Evolutionary conservation across 2,329 filamentous ascomycete species (phyloP).

Genomic region (Cryphonectria naterciae): DNA sequence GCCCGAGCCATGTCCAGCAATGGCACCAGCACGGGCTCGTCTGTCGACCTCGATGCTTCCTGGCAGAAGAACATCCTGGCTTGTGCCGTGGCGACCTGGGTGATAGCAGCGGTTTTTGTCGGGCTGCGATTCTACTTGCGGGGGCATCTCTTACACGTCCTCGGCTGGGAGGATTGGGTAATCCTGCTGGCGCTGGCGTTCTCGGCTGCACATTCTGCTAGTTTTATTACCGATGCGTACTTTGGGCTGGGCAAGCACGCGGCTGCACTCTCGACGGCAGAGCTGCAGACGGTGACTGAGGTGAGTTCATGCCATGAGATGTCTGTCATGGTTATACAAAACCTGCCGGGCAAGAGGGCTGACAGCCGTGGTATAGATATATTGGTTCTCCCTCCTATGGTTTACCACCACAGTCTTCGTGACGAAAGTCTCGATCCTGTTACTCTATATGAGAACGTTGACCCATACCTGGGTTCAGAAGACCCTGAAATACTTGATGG

Average conservation of each 20-base stretch:
- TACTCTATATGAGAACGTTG: conserved; percentile 35
- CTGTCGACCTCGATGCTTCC: conserved; percentile 18
- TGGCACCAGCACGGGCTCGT: conserved; percentile 19
- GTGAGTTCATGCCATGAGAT: neutral
- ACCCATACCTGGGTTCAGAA: conserved; percentile 33
- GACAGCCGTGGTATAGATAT: conserved; percentile 4
- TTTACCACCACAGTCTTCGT: conserved; percentile 33
- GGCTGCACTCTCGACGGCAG: neutral
- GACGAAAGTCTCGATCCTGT: conserved; percentile 35
- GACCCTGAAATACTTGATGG: conserved; percentile 28
- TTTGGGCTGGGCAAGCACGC: conserved; percentile 22
- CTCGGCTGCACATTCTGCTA: conserved; percentile 20
- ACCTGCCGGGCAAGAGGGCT: neutral
- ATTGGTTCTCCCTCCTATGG: conserved; percentile 32
- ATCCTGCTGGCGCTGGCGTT: conserved; percentile 38
- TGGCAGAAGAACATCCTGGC: conserved; percentile 24
- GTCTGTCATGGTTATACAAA: too few species aligned
- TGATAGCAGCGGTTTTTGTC: conserved; percentile 37
- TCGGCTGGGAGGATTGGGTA: conserved; percentile 41
- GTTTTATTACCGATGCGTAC: conserved; percentile 16
- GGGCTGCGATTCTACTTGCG: conserved; percentile 39
- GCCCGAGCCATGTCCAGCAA: conserved; percentile 24
- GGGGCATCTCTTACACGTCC: conserved; percentile 38
- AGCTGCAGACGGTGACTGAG: conserved; percentile 8
- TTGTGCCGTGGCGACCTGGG: conserved; percentile 25